These are phyloP conservation scores for Cetraspora pellucida DNA, from an alignment of 192 early-diverging fungal species.

Conservation along the genomic window DNA sequence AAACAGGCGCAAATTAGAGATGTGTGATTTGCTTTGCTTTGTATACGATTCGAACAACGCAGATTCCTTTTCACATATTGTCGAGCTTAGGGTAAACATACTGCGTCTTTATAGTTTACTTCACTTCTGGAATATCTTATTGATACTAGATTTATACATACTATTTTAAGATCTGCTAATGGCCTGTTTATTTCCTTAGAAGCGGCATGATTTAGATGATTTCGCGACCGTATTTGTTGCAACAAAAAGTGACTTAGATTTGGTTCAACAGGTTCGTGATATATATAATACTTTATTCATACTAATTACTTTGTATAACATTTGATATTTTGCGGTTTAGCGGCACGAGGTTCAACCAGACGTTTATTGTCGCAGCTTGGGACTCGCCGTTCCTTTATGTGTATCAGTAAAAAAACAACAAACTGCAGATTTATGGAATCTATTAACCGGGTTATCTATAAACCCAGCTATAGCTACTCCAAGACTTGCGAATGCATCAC, in stretches of 20 bases:
- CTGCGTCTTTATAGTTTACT: background rate
- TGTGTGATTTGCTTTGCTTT: constrained; percentile 90
- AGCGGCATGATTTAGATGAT: constrained; percentile 80
- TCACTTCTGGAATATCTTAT: background rate
- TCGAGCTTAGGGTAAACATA: constrained; percentile 68
- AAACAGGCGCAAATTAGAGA: constrained; percentile 83
- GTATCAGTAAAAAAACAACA: constrained; percentile 84
- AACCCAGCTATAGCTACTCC: constrained; percentile 63
- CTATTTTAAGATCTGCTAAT: background rate
- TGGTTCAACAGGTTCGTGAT: constrained; percentile 69
- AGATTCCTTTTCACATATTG: constrained; percentile 92
- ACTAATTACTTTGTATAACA: background rate
- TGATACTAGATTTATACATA: background rate
- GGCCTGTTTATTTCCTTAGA: constrained; percentile 46
- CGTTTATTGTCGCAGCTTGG: constrained; percentile 87
- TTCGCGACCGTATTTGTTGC: constrained; percentile 92
- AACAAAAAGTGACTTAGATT: constrained; percentile 91
- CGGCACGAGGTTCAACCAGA: constrained; percentile 88
- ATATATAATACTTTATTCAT: background rate
- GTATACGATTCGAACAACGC: constrained; percentile 95
- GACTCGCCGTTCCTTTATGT: constrained; percentile 85
- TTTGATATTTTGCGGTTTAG: background rate
- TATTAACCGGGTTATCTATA: constrained; percentile 83
- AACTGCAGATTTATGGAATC: constrained; percentile 87
- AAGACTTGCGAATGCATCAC: constrained; percentile 36